Percentiles rank a stretch among this genome's conserved stretches.
phyloP scores from a whole-genome alignment of 2,329 filamentous ascomycete genomes.

The Drechslerella dactyloides region DNA sequence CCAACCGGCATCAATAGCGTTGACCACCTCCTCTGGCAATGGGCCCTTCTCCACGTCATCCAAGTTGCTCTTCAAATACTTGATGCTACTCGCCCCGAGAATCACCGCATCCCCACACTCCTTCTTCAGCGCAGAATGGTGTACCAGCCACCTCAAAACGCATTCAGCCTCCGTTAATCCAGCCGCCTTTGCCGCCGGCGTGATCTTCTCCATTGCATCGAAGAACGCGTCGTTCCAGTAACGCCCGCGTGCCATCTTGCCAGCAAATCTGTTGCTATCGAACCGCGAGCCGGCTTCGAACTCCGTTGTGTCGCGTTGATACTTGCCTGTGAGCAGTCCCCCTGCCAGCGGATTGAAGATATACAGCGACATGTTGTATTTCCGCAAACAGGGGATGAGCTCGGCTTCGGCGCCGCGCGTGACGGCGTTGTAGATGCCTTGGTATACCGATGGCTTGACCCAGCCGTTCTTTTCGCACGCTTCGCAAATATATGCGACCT shows the following conservation, averaged over 20 bases:
- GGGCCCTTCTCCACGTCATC: conserved; percentile 71
- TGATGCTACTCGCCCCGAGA: conserved; percentile 66
- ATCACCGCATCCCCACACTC: conserved; percentile 65
- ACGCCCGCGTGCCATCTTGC: conserved; percentile 67
- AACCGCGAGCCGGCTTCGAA: conserved; percentile 53
- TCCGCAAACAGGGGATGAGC: conserved; percentile 73
- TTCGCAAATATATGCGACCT: conserved; percentile 83
- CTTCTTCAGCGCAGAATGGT: conserved; percentile 69
- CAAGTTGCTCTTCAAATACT: conserved; percentile 67
- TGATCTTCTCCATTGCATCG: conserved; percentile 71
- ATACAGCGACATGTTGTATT: conserved; percentile 79
- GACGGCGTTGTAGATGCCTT: conserved; percentile 86
- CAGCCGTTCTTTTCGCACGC: conserved; percentile 79
- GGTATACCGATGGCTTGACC: conserved; percentile 83
- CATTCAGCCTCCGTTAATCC: conserved; percentile 73
- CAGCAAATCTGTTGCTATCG: conserved; percentile 68
- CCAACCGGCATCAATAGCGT: conserved; percentile 80
- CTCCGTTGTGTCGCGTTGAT: conserved; percentile 64
- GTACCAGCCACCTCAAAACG: conserved; percentile 73
- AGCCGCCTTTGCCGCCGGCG: conserved; percentile 71
- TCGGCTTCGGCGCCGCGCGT: conserved; percentile 77
- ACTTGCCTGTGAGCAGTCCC: conserved; percentile 79
- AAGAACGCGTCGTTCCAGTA: conserved; percentile 76
- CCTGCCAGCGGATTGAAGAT: conserved; percentile 83
- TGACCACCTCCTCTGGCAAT: conserved; percentile 77